These are phyloP conservation scores for Linderina pennispora DNA, from an alignment of 192 early-diverging fungal genomes.

Conservation along the genomic window DNA sequence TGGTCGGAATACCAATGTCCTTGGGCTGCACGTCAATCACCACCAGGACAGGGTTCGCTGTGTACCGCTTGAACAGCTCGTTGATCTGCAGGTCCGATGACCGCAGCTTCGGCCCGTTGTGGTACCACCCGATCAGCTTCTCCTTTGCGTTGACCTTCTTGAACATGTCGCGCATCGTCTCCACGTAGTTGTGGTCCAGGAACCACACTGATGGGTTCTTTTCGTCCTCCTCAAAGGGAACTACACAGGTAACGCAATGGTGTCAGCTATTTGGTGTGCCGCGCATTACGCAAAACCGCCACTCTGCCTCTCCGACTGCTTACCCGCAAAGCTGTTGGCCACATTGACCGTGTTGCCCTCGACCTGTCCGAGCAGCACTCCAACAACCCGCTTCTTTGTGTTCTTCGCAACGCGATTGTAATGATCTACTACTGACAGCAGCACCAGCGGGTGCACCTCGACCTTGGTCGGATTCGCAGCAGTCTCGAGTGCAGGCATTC, in stretches of 20 bases:
- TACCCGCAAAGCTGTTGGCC: slow-evolving; percentile 97
- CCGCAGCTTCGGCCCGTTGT: slow-evolving; percentile 96
- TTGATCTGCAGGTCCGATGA: slow-evolving; percentile 96
- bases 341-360: slow-evolving; percentile 88
- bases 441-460: slow-evolving; percentile 92
- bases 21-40: slow-evolving; percentile 96
- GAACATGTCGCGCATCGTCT: slow-evolving; percentile 99
- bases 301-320: no score
- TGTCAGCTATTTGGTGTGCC: no score
- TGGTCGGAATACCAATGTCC: slow-evolving; percentile 88
- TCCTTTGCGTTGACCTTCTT: slow-evolving; percentile 99
- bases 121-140: slow-evolving; percentile 98
- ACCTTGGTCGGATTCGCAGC: slow-evolving; percentile 53
- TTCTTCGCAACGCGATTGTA: slow-evolving; percentile 94
- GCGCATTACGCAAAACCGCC: no score
- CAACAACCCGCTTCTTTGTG: slow-evolving; percentile 95
- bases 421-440: slow-evolving; percentile 98
- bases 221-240: slow-evolving; percentile 99
- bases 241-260: slow-evolving; percentile 49
- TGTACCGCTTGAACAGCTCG: slow-evolving; percentile 94
- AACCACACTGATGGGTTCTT: slow-evolving; percentile 98
- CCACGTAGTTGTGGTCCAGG: slow-evolving; percentile 98
- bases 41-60: slow-evolving; percentile 92
- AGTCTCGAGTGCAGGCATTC: slow-evolving; percentile 42
- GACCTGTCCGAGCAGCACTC: slow-evolving; percentile 90